Evolutionary conservation across 768 basidiomycete genomes (phyloP), one percentile per base, ranked within the genome.

Genomic region (Termitomyces sp.): DNA sequence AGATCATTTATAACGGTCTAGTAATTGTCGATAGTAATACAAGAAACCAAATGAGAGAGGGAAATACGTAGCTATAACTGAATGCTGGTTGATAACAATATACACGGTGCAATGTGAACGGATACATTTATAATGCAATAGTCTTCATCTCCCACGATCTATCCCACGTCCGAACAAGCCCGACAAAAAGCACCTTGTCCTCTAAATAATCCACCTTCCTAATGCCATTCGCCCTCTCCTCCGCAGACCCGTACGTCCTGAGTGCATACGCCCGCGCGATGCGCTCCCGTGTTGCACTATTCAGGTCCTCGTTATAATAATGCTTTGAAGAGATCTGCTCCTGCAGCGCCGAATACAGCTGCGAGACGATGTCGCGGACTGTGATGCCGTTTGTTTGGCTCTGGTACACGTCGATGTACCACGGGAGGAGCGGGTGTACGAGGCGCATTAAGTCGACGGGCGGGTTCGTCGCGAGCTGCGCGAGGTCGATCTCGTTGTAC

Each of bases 121-220:
- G 32, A 35, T 8, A 12, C 36, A 9, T 12, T 13, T 2, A 41
- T 30, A 3, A 16, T 1, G 16, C 14, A 30, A 7, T 4, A 7
- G 78, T 80, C 71, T 82, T 87, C 67, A 89, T 78, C 71, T 87
- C 82, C 83, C 85, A 88, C 71, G 82, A 75, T 6, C 87, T 86
- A 35, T 80, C 77, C 64, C 74, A 79, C 1, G 79, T 79, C 56
- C 79, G 77, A 50, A 68, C 69, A 59, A 89, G 69, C 8, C 88
- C 88, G 57, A 78, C 72, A 69, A 87, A 80, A 12, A 82, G 65
- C 48, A 72, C 70, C 59, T 78, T 79, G 33, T 75, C 77, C 14
- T 81, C 82, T 71, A 89, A 69, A 63, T 79, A 89, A 71, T 88
- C 87, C 4, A 89, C 78, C 53, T 77, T 76, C 57, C 75, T 73